A percentile compares a stretch with the other conserved stretches of the same genome.
Conservation (phyloP, 2,329 filamentous ascomycete species). For the Fusarium nanum region DNA sequence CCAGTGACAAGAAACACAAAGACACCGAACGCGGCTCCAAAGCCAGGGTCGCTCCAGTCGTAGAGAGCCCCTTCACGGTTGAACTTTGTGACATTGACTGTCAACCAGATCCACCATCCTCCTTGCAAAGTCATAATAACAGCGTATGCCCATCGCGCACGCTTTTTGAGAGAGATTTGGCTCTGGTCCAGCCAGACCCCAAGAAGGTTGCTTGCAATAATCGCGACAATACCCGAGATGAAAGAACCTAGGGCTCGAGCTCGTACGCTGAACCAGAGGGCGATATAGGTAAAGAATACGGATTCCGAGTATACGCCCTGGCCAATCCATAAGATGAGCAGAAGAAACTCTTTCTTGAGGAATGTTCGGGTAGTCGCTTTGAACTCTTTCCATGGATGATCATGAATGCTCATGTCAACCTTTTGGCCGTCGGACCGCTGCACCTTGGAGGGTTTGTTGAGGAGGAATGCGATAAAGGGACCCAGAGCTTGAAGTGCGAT, state of each 20-base stretch:
- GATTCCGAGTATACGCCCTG: conserved; percentile 74
- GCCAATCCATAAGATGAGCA: conserved; percentile 72
- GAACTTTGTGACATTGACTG: conserved; percentile 70
- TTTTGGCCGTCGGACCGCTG: conserved; percentile 70
- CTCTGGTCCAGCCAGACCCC: conserved; percentile 70
- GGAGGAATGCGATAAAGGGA: conserved; percentile 68
- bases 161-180: conserved; percentile 61
- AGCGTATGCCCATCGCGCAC: conserved; percentile 65
- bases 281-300: conserved; percentile 59
- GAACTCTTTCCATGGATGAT: conserved; percentile 67
- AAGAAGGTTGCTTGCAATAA: conserved; percentile 70
- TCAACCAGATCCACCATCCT: conserved; percentile 76
- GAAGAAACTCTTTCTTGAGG: conserved; percentile 67
- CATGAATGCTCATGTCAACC: conserved; percentile 66
- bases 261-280: conserved; percentile 74
- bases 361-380: conserved; percentile 68
- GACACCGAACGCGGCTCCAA: conserved; percentile 71
- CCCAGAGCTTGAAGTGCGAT: conserved; percentile 73
- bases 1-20: conserved; percentile 73
- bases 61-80: conserved; percentile 64
- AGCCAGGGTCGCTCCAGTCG: conserved; percentile 72
- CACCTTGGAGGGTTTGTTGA: conserved; percentile 68
- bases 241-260: conserved; percentile 72
- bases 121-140: conserved; percentile 67
- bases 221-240: conserved; percentile 71